phyloP scores from a whole-genome alignment of 2,329 filamentous ascomycete genomes.

The Simplicillium aogashimaense region DNA sequence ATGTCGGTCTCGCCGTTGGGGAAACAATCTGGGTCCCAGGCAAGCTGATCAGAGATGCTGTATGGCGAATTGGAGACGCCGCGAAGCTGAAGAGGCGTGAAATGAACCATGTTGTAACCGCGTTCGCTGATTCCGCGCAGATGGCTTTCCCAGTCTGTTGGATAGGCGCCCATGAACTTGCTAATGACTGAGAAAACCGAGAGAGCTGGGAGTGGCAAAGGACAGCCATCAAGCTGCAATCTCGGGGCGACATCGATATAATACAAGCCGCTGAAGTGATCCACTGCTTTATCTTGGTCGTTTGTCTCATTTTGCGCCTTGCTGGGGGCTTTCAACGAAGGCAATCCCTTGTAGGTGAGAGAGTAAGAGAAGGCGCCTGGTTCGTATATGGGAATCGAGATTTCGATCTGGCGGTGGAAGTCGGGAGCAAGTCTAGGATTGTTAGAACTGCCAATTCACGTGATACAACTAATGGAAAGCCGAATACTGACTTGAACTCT shows the following conservation, averaged over 20 bases:
- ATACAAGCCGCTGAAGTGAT: conserved; percentile 54
- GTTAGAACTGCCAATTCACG: too few relatives aligned
- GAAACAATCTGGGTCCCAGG: conserved; percentile 75
- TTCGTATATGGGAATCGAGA: conserved; percentile 74
- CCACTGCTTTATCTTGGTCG: conserved; percentile 31
- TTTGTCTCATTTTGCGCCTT: too few relatives aligned
- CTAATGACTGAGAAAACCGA: conserved; percentile 91
- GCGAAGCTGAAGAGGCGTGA: conserved; percentile 83
- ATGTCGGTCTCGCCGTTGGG: conserved; percentile 79
- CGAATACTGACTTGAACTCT: conserved; percentile 68
- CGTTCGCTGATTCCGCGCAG: conserved; percentile 78
- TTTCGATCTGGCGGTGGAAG: conserved; percentile 85
- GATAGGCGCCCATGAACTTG: conserved; percentile 95
- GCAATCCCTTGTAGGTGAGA: conserved; percentile 81
- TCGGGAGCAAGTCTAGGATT: conserved; percentile 65
- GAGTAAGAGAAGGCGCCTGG: conserved; percentile 92
- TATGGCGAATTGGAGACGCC: conserved; percentile 93
- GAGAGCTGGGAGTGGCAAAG: conserved; percentile 74
- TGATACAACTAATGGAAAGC: too few relatives aligned
- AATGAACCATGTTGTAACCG: conserved; percentile 98
- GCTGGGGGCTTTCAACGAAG: conserved; percentile 19
- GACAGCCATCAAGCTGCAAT: conserved; percentile 61
- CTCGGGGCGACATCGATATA: conserved; percentile 91
- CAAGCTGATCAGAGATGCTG: conserved; percentile 86
- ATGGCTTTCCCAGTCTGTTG: conserved; percentile 82